phyloP scores from a whole-genome alignment of 139 green algal genomes.

The Volvox reticuliferus region DNA sequence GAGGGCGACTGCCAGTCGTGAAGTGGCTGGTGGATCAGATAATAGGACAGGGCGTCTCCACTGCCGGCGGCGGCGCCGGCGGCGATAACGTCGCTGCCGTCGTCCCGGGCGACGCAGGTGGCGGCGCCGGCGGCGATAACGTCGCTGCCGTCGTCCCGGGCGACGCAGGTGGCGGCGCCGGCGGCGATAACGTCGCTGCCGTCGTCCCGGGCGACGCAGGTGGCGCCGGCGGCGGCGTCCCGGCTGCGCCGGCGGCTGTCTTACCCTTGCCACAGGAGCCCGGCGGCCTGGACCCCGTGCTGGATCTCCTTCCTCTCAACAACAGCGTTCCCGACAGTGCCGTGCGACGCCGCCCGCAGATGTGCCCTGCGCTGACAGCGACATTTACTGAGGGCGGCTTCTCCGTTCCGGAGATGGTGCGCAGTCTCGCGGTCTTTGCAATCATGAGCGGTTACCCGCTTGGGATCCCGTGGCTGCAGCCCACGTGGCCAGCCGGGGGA shows the following conservation, averaged over 20 bases:
- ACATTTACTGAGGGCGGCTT: background rate
- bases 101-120: background rate
- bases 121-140: background rate
- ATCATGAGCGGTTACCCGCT: background rate
- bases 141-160: background rate
- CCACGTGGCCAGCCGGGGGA: background rate
- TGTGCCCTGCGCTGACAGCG: background rate
- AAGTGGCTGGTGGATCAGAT: background rate
- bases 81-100: background rate
- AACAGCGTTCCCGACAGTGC: background rate
- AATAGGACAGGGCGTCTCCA: background rate
- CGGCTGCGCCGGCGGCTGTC: no score
- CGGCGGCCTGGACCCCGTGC: background rate
- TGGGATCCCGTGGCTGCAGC: background rate
- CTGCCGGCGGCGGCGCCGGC: background rate
- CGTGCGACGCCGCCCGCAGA: background rate
- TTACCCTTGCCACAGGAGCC: background rate
- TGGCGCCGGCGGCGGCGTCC: background rate
- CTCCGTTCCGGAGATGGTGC: background rate
- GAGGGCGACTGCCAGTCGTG: background rate
- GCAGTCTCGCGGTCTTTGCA: background rate
- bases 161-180: background rate
- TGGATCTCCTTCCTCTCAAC: background rate
- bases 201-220: background rate
- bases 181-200: background rate